Conservation (phyloP, 768 basidiomycete species). For the Leucocoprinus birnbaumii region DNA sequence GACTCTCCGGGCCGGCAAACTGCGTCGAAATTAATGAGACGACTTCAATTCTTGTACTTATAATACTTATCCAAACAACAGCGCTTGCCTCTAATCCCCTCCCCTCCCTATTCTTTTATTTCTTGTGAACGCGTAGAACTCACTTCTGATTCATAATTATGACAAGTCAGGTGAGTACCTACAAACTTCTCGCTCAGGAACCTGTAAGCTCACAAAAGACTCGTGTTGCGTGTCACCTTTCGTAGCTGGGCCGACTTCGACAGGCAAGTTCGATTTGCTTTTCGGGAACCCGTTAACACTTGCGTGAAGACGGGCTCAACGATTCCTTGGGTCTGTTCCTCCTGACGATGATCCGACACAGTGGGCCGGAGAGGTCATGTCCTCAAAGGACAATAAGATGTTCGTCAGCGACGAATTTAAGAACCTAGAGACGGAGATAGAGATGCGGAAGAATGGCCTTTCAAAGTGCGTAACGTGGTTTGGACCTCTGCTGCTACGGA, state of each 20-base stretch:
- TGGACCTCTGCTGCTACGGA: too few relatives aligned
- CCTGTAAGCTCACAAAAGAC: neutral
- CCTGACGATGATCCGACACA: conserved; percentile 27
- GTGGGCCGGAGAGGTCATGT: conserved; percentile 92
- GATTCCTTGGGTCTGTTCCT: neutral
- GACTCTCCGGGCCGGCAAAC: conserved; percentile 2
- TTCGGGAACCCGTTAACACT: too few relatives aligned
- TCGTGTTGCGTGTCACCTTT: neutral
- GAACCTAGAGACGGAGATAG: conserved; percentile 82
- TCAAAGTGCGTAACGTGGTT: conserved; percentile 49
- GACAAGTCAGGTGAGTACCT: conserved; percentile 57
- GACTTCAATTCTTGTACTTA: conserved; percentile 1
- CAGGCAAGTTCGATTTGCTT: conserved; percentile 47
- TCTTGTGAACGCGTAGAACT: neutral
- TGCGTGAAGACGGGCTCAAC: neutral
- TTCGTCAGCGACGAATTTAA: conserved; percentile 74
- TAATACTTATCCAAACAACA: neutral
- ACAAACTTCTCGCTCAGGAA: neutral
- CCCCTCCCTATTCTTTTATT: neutral
- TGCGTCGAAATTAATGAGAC: conserved; percentile 11
- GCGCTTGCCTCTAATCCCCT: neutral
- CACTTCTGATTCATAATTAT: conserved; percentile 26
- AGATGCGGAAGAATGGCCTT: conserved; percentile 71
- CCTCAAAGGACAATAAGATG: conserved; percentile 72
- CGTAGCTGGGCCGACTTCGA: conserved; percentile 79